Percentiles rank a stretch among this genome's conserved stretches.
Evolutionary conservation across 2,329 filamentous ascomycete species (phyloP).

Genomic region (Venturia asperata): DNA sequence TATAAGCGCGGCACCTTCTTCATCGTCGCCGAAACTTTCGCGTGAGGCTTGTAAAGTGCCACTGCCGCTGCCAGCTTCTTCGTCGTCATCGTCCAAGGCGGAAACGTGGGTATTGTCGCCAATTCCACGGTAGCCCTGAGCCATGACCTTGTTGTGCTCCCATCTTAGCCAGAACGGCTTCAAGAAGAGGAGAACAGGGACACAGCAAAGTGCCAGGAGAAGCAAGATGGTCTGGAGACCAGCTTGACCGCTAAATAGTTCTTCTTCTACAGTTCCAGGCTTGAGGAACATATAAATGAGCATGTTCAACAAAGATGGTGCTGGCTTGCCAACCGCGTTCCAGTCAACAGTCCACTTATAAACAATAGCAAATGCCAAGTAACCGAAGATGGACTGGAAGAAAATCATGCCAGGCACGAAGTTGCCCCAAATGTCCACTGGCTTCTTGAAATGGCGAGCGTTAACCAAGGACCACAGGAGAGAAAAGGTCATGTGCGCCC

Average conservation of each 20-base stretch:
- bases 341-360: slow-evolving; percentile 98
- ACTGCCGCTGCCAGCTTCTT: slow-evolving; percentile 67
- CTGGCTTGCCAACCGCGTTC: slow-evolving; percentile 57
- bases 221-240: slow-evolving; percentile 70
- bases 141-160: slow-evolving; percentile 85
- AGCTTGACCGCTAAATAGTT: slow-evolving; percentile 71
- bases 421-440: slow-evolving; percentile 94
- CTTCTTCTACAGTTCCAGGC: slow-evolving; percentile 62
- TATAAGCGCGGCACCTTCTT: slow-evolving; percentile 80
- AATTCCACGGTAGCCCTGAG: slow-evolving; percentile 84
- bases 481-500: slow-evolving; percentile 98
- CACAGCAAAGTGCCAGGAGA: slow-evolving; percentile 74
- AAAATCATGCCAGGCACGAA: slow-evolving; percentile 98
- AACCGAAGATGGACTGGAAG: slow-evolving; percentile 98
- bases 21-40: slow-evolving; percentile 65
- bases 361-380: slow-evolving; percentile 85
- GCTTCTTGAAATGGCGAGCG: slow-evolving; percentile 86
- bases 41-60: slow-evolving; percentile 53
- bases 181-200: slow-evolving; percentile 83
- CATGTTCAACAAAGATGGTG: slow-evolving; percentile 94
- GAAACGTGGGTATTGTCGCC: slow-evolving; percentile 83
- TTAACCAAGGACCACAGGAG: slow-evolving; percentile 90
- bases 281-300: slow-evolving; percentile 98
- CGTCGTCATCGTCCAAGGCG: slow-evolving; percentile 83
- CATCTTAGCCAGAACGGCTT: slow-evolving; percentile 93